A percentile compares a stretch with the other conserved stretches of the same genome.
Conservation (phyloP, 257 asterid genomes). For the Fraxinus quadrangulata region DNA sequence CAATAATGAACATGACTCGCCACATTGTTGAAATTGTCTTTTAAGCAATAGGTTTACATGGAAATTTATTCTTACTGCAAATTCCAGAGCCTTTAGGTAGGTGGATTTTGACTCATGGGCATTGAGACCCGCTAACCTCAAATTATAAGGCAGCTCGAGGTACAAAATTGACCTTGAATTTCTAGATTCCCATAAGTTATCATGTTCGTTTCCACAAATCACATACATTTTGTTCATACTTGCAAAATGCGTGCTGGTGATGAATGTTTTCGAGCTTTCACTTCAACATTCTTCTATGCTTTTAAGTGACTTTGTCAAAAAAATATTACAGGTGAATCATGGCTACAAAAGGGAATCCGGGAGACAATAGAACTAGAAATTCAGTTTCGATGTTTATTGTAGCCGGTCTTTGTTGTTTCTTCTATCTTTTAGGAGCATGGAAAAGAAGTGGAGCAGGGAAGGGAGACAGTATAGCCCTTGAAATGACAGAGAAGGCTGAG, state of each 20-base stretch:
- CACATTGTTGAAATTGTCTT: background rate
- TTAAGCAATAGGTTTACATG: background rate
- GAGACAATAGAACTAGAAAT: conserved; percentile 36
- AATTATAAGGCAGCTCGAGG: background rate
- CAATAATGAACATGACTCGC: background rate
- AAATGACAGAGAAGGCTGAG: conserved; percentile 39
- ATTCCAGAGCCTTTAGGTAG: background rate
- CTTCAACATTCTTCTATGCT: background rate
- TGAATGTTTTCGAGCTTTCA: background rate
- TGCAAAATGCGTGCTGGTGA: background rate
- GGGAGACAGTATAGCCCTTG: conserved; percentile 47
- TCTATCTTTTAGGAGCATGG: conserved; percentile 48
- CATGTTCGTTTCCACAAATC: too few relatives aligned
- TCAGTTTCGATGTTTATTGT: conserved; percentile 32
- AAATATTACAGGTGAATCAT: conserved; percentile 34
- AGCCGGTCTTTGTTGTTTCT: conserved; percentile 41
- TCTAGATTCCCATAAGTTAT: too few relatives aligned
- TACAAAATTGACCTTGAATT: background rate
- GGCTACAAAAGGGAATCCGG: conserved; percentile 47
- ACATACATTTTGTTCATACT: too few relatives aligned
- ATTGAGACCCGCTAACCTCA: background rate
- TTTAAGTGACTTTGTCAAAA: background rate
- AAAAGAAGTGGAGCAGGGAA: conserved; percentile 49
- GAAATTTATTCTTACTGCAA: background rate
- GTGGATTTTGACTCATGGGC: background rate